Percentiles rank a stretch among this genome's conserved stretches.
phyloP scores from a whole-genome alignment of 106 monocot genomes.

The Apostasia ramifera region DNA sequence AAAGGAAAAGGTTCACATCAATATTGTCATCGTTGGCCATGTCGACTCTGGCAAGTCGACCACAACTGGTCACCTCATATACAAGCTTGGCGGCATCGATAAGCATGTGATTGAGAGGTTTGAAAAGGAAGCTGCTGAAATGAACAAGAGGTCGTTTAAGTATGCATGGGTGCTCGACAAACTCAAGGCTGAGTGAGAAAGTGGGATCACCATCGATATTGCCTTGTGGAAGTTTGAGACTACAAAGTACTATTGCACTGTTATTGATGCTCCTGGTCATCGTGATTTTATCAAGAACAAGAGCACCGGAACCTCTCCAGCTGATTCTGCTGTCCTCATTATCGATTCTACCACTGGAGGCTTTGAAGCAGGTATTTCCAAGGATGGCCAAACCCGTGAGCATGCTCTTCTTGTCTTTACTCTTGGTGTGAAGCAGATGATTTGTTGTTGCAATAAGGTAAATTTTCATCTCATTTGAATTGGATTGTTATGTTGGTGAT shows the following conservation, averaged over 20 bases:
- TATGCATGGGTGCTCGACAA: conserved; percentile 39
- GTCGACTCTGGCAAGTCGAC: conserved; percentile 6
- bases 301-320: too few relatives aligned
- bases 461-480: neutral
- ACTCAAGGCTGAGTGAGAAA: conserved; percentile 59
- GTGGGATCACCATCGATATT: too few relatives aligned
- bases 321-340: conserved; percentile 33
- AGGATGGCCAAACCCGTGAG: conserved; percentile 66
- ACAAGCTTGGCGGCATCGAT: conserved; percentile 57
- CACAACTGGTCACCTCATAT: conserved; percentile 9
- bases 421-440: conserved; percentile 59
- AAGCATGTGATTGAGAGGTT: conserved; percentile 61
- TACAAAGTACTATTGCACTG: conserved; percentile 22
- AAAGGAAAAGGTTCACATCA: conserved; percentile 15
- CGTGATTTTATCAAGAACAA: neutral
- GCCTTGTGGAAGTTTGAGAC: too few relatives aligned
- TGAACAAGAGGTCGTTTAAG: too few relatives aligned
- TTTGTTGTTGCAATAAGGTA: conserved; percentile 64
- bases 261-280: conserved; percentile 51
- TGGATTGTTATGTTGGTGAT: too few relatives aligned
- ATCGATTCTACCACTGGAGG: conserved; percentile 65
- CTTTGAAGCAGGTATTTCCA: conserved; percentile 59
- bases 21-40: conserved; percentile 6
- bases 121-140: too few relatives aligned
- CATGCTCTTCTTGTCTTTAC: conserved; percentile 59